phyloP scores from a whole-genome alignment of 257 asterid species.

The Nicotiana knightiana region DNA sequence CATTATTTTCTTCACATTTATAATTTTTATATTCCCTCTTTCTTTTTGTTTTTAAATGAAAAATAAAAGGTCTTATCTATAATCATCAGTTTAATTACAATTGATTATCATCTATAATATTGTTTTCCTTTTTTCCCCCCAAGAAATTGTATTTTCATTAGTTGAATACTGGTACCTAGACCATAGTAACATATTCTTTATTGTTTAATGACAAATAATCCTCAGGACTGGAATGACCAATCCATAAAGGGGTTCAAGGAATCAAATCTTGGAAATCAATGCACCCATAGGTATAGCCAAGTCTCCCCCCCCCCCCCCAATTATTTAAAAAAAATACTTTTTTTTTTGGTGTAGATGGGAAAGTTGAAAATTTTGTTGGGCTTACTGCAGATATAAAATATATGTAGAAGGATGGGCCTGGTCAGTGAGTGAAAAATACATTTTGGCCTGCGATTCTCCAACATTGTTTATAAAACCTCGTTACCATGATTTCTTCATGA shows the following conservation, averaged over 20 bases:
- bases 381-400: constrained; percentile 59
- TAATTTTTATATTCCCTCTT: background rate
- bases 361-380: background rate
- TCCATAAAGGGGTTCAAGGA: constrained; percentile 38
- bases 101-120: background rate
- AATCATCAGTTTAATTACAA: background rate
- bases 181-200: background rate
- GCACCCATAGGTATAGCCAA: constrained; percentile 46
- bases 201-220: background rate
- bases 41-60: background rate
- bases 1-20: background rate
- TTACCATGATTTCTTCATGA: constrained; percentile 68
- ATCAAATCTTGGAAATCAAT: constrained; percentile 55
- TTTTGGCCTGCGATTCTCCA: constrained; percentile 79
- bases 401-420: constrained; percentile 87
- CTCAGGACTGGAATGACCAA: constrained; percentile 60
- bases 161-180: background rate
- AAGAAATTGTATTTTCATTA: background rate
- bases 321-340: no score
- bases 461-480: constrained; percentile 57
- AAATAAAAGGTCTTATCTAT: background rate
- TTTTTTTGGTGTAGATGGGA: background rate
- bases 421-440: constrained; percentile 88
- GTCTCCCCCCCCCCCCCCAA: no score
- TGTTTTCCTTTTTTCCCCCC: background rate